Evolutionary conservation across 306 rosid species (phyloP).

Genomic region (Cucumis melo): DNA sequence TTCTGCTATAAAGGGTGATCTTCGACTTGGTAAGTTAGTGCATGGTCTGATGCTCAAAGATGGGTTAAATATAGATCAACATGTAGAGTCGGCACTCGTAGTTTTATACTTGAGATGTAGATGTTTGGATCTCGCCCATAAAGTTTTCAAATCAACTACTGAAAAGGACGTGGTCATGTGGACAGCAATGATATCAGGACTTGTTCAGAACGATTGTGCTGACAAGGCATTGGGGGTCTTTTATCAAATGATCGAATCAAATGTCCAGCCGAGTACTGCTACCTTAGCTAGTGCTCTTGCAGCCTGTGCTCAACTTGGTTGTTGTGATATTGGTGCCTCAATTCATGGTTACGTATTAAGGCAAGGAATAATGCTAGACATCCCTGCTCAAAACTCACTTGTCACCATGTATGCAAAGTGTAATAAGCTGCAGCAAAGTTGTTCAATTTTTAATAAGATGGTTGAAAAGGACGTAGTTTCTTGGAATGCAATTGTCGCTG

Average conservation of each 20-base stretch:
- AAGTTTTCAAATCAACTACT: background rate
- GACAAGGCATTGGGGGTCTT: constrained; percentile 9
- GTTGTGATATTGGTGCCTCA: constrained; percentile 1
- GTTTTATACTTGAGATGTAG: constrained; percentile 10
- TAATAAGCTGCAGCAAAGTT: constrained; percentile 1
- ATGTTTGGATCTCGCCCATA: background rate
- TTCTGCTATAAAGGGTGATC: constrained; percentile 1
- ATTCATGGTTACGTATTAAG: constrained; percentile 12
- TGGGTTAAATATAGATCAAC: constrained; percentile 6
- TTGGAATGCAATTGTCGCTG: constrained; percentile 12
- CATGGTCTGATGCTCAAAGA: background rate
- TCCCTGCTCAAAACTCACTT: constrained; percentile 15
- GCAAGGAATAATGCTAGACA: constrained; percentile 7
- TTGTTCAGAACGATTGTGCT: constrained; percentile 8
- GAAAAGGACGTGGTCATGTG: constrained; percentile 9
- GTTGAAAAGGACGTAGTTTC: constrained; percentile 13
- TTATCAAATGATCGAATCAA: constrained; percentile 6
- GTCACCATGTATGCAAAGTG: constrained; percentile 14
- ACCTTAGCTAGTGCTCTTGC: constrained; percentile 9
- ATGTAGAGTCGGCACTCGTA: background rate
- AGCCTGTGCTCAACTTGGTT: constrained; percentile 12
- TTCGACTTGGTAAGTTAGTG: constrained; percentile 10
- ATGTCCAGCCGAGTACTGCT: constrained; percentile 1
- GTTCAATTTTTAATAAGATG: constrained; percentile 6
- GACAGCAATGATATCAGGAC: constrained; percentile 16